These are phyloP conservation scores for Phellopilus nigrolimitatus DNA, from an alignment of 1,284 basidiomycete species.

Conservation along the genomic window DNA sequence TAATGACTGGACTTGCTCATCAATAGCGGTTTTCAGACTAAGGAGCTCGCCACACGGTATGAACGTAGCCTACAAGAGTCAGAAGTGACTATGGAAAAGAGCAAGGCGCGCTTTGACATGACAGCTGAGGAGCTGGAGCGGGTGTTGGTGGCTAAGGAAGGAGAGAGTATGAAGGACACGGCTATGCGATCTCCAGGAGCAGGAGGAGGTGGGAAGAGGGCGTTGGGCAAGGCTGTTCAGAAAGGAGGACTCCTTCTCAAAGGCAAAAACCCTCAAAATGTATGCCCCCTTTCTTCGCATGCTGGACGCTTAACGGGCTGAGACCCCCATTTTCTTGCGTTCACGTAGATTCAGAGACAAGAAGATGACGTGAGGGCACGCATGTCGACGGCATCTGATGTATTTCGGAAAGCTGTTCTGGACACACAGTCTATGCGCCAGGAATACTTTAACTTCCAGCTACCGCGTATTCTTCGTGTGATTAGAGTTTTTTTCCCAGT, in stretches of 20 bases:
- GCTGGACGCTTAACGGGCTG: too few species aligned
- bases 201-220: constrained; percentile 63
- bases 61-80: constrained; percentile 88
- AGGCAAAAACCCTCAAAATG: constrained; percentile 90
- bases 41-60: constrained; percentile 83
- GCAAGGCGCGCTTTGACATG: constrained; percentile 80
- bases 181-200: constrained; percentile 48
- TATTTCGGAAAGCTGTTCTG: constrained; percentile 86
- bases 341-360: constrained; percentile 75
- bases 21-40: constrained; percentile 50
- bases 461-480: constrained; percentile 90
- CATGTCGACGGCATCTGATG: constrained; percentile 83
- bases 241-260: constrained; percentile 90
- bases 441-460: constrained; percentile 96
- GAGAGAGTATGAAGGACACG: constrained; percentile 83
- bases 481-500: too few species aligned
- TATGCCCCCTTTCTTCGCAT: constrained; percentile 33
- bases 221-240: constrained; percentile 82
- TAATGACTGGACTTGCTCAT: constrained; percentile 10
- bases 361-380: constrained; percentile 90
- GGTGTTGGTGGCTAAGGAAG: constrained; percentile 90
- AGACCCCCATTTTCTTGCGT: constrained; percentile 18
- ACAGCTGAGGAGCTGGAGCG: constrained; percentile 95
- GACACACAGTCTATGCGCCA: constrained; percentile 89
- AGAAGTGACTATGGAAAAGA: constrained; percentile 86